Evolutionary conservation across 1,139 yeast genomes (phyloP).

Genomic region (Eremothecium sinecaudum): DNA sequence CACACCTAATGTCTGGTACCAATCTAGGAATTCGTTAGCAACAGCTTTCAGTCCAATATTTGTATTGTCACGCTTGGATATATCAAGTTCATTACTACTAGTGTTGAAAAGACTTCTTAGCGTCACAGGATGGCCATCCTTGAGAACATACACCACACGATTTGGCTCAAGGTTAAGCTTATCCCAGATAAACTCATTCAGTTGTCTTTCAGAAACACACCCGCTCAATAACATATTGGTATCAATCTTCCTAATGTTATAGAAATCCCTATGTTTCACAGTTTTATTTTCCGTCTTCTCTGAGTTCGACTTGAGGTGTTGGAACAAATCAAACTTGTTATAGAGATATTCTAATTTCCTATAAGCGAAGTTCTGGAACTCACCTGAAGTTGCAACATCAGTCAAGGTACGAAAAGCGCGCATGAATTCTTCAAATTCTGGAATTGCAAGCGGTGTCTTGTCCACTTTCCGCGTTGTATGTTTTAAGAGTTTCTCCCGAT

Average conservation of each 20-base stretch:
- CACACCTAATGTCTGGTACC: slow-evolving; percentile 25
- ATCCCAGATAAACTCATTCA: slow-evolving; percentile 85
- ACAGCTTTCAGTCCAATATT: slow-evolving; percentile 25
- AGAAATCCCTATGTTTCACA: slow-evolving; percentile 90
- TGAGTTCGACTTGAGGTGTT: slow-evolving; percentile 23
- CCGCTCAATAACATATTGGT: slow-evolving; percentile 96
- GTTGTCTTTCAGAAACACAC: slow-evolving; percentile 92
- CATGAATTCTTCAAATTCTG: slow-evolving; percentile 19
- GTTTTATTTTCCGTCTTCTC: slow-evolving; percentile 36
- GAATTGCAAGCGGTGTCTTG: slow-evolving; percentile 10
- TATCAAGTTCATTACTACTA: slow-evolving; percentile 12
- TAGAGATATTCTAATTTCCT: slow-evolving; percentile 21
- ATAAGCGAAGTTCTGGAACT: slow-evolving; percentile 16
- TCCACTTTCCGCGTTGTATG: slow-evolving; percentile 4
- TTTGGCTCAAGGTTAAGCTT: slow-evolving; percentile 42
- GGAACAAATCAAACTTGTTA: slow-evolving; percentile 27
- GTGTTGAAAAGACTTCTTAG: slow-evolving; percentile 17
- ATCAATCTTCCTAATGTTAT: slow-evolving; percentile 93
- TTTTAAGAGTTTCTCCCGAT: slow-evolving; percentile 11
- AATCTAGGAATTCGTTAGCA: slow-evolving; percentile 21
- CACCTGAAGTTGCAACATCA: slow-evolving; percentile 12
- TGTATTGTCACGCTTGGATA: slow-evolving; percentile 8
- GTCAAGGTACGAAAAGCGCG: slow-evolving; percentile 17
- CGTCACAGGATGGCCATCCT: slow-evolving; percentile 13
- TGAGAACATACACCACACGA: slow-evolving; percentile 17